A percentile compares a stretch with the other conserved stretches of the same genome.
Conservation (phyloP, 805 yeast genomes). For the Candida nitratophila region DNA sequence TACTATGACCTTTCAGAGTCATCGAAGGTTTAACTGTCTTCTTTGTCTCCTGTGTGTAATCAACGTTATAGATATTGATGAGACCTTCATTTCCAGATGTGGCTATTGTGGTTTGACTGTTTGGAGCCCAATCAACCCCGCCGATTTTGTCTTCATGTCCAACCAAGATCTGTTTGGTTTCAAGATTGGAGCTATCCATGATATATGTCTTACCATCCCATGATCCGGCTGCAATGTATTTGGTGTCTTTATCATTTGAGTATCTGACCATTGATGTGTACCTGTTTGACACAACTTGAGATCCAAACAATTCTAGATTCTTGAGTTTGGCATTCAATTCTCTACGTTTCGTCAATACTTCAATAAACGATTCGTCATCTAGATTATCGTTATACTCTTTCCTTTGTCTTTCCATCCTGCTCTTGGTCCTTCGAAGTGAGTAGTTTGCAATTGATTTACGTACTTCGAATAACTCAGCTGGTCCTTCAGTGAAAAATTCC, state of each 20-base stretch:
- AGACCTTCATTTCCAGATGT: conserved; percentile 42
- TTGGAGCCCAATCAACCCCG: conserved; percentile 55
- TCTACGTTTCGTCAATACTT: conserved; percentile 42
- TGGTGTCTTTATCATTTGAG: conserved; percentile 25
- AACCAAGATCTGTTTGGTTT: conserved; percentile 17
- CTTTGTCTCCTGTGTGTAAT: neutral
- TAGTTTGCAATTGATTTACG: conserved; percentile 44
- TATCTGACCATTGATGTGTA: conserved; percentile 57
- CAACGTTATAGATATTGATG: conserved; percentile 17
- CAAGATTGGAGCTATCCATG: conserved; percentile 33
- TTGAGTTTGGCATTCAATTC: conserved; percentile 26
- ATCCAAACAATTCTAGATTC: conserved; percentile 43
- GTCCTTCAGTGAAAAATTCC: conserved; percentile 82
- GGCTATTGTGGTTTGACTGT: conserved; percentile 26
- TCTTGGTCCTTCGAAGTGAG: conserved; percentile 41
- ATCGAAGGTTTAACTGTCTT: conserved; percentile 1
- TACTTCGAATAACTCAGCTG: conserved; percentile 40
- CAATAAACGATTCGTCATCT: conserved; percentile 18
- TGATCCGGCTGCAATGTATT: conserved; percentile 56
- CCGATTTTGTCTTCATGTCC: conserved; percentile 66
- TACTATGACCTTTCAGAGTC: conserved; percentile 35
- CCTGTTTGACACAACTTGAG: conserved; percentile 64
- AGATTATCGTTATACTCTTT: conserved; percentile 23
- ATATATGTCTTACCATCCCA: conserved; percentile 75
- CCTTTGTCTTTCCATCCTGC: conserved; percentile 32